A percentile compares a stretch with the other conserved stretches of the same genome.
phyloP scores from a whole-genome alignment of 2,329 filamentous ascomycete species.

The Teratosphaeria zuluensis region DNA sequence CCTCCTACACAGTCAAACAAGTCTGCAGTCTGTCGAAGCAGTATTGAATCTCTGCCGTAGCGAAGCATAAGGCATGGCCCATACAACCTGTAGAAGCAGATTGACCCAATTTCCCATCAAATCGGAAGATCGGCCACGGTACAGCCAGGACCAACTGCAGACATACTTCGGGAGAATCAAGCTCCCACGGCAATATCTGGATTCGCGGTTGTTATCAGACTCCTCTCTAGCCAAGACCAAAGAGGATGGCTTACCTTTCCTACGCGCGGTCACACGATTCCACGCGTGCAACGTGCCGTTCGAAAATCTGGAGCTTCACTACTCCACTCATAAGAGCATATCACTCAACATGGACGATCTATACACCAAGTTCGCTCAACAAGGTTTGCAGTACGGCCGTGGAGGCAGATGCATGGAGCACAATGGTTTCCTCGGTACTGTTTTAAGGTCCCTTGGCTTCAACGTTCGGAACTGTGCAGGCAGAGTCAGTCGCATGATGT shows the following conservation, averaged over 20 bases:
- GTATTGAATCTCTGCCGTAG: not conserved
- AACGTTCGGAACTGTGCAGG: constrained; percentile 31
- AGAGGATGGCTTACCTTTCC: constrained; percentile 18
- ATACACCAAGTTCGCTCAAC: constrained; percentile 42
- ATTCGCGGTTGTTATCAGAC: constrained; percentile 10
- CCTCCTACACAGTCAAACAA: too few relatives aligned
- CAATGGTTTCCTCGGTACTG: constrained; percentile 42
- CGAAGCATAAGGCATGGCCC: constrained; percentile 8
- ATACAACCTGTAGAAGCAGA: constrained; percentile 4
- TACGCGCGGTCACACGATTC: constrained; percentile 17
- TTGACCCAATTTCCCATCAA: constrained; percentile 12
- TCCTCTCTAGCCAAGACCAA: constrained; percentile 11
- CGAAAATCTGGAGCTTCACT: constrained; percentile 49
- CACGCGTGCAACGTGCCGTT: constrained; percentile 45
- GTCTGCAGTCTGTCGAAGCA: not conserved
- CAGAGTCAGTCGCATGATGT: constrained; percentile 26
- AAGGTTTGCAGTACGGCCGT: constrained; percentile 27
- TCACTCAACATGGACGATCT: constrained; percentile 41
- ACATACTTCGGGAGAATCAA: constrained; percentile 15
- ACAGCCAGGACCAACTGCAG: constrained; percentile 12
- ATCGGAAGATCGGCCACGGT: constrained; percentile 11
- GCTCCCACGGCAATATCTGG: constrained; percentile 9
- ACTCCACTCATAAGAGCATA: constrained; percentile 39
- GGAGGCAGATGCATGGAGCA: constrained; percentile 54
- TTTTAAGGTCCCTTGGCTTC: constrained; percentile 45